Base-by-base conservation (phyloP, 768 basidiomycete species). In the Agrocybe pediades region DNA sequence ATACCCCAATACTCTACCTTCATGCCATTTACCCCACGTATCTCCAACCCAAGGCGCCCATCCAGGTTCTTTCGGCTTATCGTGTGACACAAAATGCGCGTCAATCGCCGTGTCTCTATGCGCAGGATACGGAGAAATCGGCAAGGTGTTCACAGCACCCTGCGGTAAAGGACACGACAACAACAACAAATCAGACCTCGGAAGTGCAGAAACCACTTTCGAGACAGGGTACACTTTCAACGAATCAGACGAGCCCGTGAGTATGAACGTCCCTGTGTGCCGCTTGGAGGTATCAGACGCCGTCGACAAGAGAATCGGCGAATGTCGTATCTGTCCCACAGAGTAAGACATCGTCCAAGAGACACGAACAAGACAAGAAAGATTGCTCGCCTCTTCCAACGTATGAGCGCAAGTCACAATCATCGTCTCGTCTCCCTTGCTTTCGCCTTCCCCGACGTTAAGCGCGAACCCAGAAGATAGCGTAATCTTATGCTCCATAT, bases 401-500 rank as follows among this genome's bases (percentile, higher is more conserved):
- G 86, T 85, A 64, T 87, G 86, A 6, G 80, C 82, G 59, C 85
- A 87, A 9, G 81, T 81, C 20, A 85, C 54, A 29, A 86, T 60
- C 15, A 81, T 56, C 7, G 70, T 61, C 51, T 74, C 64, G 54
- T 49, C 33, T 3, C 11, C 33, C 13, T 36, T 15, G n/a, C 64
- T 51, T 42, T 26, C 7, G 33, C 24, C 6, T 27, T 44, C 62
- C 44, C 44, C 62, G 49, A 53, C 58, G 53, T 78, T 71, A 46
- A 88, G 58, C 5, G 74, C 77, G 65, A 88, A 87, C 2, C 82
- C 86, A 16, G 83, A 84, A 39, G 78, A 81, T 11, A 85, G 62
- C 2, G 76, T 72, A 21, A 86, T 66, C 64, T 79, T 79, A 57
- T 77, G 70, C 20, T 72, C 61, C 17, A 58, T 54, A 0, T 62